Percentiles rank a stretch among this genome's conserved stretches.
Evolutionary conservation across 331 rosid genomes (phyloP).

Genomic region (Malus hybrid): DNA sequence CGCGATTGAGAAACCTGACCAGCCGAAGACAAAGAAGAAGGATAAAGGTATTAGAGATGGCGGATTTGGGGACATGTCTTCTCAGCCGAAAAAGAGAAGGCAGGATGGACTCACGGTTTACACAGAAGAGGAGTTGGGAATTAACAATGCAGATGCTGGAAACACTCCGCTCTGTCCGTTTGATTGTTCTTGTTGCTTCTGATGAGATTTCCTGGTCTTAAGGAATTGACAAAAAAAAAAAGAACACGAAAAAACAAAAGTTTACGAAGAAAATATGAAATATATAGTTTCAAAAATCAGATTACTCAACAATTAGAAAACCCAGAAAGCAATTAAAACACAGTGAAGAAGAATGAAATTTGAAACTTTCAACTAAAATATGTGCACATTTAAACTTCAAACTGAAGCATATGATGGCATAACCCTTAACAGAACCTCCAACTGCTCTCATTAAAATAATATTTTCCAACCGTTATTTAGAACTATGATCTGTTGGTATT

Average conservation of each 20-base stretch:
- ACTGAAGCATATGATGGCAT: background rate
- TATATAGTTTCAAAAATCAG: background rate
- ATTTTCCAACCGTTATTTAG: background rate
- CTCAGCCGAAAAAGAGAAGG: slow-evolving; percentile 41
- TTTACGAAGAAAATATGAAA: background rate
- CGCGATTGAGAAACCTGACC: slow-evolving; percentile 11
- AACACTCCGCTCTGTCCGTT: slow-evolving; percentile 79
- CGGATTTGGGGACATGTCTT: slow-evolving; percentile 27
- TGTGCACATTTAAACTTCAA: too few species aligned
- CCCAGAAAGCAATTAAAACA: background rate
- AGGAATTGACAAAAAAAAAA: too few species aligned
- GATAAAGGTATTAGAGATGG: slow-evolving; percentile 10
- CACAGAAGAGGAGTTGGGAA: slow-evolving; percentile 65
- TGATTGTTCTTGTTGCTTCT: slow-evolving; percentile 86
- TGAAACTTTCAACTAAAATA: too few species aligned
- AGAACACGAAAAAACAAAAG: too few species aligned
- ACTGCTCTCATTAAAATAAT: background rate
- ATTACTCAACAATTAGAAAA: background rate
- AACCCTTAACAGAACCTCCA: background rate
- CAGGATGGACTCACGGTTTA: slow-evolving; percentile 55
- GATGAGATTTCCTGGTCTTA: background rate
- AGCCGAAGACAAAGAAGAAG: slow-evolving; percentile 34
- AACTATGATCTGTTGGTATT: too few species aligned
- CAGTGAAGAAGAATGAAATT: too few species aligned
- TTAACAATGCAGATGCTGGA: slow-evolving; percentile 56